phyloP scores from a whole-genome alignment of 306 rosid species.

The Carpinus fangiana region DNA sequence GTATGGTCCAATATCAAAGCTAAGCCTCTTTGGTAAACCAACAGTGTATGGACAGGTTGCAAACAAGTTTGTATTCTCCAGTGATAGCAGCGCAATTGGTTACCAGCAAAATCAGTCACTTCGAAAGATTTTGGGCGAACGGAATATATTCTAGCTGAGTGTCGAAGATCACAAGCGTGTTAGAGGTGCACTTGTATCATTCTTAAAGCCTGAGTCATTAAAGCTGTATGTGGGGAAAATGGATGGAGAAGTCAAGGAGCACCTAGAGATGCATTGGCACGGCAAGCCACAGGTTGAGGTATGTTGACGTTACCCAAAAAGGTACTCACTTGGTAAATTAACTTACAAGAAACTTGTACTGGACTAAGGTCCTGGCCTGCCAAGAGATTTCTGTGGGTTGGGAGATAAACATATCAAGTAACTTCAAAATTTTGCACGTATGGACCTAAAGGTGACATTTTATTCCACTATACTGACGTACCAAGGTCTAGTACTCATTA shows the following conservation, averaged over 20 bases:
- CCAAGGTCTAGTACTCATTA: no score
- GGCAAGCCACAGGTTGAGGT: constrained; percentile 38
- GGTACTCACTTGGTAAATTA: no score
- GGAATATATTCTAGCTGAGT: constrained; percentile 27
- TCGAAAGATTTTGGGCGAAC: constrained; percentile 37
- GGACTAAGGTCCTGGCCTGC: no score
- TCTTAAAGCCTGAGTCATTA: constrained; percentile 51
- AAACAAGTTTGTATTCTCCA: constrained; percentile 55
- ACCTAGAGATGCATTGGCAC: constrained; percentile 46
- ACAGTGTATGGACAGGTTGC: constrained; percentile 71
- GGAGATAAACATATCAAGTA: no score
- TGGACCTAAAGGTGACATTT: no score
- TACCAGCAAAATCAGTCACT: constrained; percentile 53
- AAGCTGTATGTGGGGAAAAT: constrained; percentile 45
- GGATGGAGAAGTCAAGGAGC: constrained; percentile 41
- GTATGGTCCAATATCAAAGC: constrained; percentile 73
- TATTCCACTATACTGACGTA: no score
- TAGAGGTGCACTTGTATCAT: constrained; percentile 41
- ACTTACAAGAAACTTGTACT: not conserved
- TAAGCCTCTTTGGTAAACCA: constrained; percentile 72
- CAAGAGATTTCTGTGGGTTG: no score
- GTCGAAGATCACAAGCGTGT: constrained; percentile 44
- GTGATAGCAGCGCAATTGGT: constrained; percentile 15
- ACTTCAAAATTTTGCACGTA: no score
- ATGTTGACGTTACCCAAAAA: not conserved